These are phyloP conservation scores for Daldinia bambusicola DNA, from an alignment of 495 filamentous ascomycete genomes.

Conservation along the genomic window DNA sequence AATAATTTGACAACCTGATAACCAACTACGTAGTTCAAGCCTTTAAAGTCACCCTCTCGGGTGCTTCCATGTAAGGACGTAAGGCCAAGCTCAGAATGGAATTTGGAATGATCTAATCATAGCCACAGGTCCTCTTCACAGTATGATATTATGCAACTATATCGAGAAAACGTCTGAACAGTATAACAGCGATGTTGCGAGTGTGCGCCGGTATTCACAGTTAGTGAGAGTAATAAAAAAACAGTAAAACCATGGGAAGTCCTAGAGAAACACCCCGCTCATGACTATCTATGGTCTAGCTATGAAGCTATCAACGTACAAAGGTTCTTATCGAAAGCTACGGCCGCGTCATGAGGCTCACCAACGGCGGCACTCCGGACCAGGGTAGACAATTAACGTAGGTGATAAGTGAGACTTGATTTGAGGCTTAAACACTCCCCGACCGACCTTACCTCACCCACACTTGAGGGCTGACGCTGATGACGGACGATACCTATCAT, in stretches of 20 bases:
- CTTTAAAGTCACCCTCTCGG: conserved; percentile 14
- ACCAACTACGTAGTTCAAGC: conserved; percentile 11
- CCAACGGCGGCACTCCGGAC: background rate
- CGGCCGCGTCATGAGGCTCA: conserved; percentile 12
- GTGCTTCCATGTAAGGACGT: conserved; percentile 1
- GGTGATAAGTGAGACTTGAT: conserved; percentile 12
- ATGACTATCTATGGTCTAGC: background rate
- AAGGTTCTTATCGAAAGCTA: conserved; percentile 4
- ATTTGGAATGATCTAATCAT: conserved; percentile 24
- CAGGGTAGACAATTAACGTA: conserved; percentile 27
- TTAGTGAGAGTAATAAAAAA: conserved; percentile 4
- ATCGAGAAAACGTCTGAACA: conserved; percentile 19
- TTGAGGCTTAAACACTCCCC: conserved; percentile 14
- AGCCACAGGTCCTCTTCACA: conserved; percentile 11
- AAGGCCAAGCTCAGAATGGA: conserved; percentile 10
- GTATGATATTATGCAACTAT: conserved; percentile 27
- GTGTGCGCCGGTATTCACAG: conserved; percentile 23
- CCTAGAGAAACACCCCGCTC: conserved; percentile 30
- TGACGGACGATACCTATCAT: conserved; percentile 28
- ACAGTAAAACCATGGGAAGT: conserved; percentile 21
- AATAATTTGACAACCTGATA: background rate
- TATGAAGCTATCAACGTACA: conserved; percentile 37
- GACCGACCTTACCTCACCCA: conserved; percentile 24
- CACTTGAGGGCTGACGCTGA: conserved; percentile 37
- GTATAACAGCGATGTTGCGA: conserved; percentile 3